Percentiles rank a stretch among this genome's conserved stretches.
Conservation (phyloP, 2,329 filamentous ascomycete species). For the Curvularia sp. region DNA sequence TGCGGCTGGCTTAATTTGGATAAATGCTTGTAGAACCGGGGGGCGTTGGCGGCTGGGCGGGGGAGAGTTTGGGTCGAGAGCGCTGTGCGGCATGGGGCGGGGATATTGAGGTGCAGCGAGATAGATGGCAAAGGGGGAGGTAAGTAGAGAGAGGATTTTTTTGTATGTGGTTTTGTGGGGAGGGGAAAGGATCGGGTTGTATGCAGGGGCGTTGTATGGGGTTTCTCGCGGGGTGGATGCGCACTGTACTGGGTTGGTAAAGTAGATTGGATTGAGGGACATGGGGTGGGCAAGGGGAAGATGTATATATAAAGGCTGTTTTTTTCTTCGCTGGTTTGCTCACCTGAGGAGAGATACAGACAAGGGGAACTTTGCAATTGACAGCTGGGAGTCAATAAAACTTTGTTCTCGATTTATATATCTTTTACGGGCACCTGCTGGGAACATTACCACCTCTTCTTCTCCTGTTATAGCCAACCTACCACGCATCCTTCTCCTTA, state of each 20-base stretch:
- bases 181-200: neutral
- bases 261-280: neutral
- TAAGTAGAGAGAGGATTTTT: neutral
- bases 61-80: conserved; percentile 17
- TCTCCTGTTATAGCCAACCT: neutral
- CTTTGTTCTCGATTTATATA: neutral
- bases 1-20: conserved; percentile 27
- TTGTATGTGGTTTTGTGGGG: neutral
- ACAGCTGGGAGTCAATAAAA: neutral
- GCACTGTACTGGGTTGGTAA: neutral
- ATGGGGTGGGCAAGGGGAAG: neutral
- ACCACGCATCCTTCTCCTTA: neutral
- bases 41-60: too few species aligned
- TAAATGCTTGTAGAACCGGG: conserved; percentile 22
- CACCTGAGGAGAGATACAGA: neutral
- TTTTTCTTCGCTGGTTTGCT: too few species aligned
- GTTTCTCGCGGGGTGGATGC: neutral
- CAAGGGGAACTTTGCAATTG: neutral
- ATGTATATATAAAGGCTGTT: neutral
- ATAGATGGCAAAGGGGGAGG: neutral
- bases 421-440: neutral
- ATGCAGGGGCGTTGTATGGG: neutral
- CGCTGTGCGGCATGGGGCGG: too few species aligned
- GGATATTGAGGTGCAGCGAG: neutral
- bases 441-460: neutral